phyloP scores from a whole-genome alignment of 768 basidiomycete genomes.

The Rhodotorula sphaerocarpa region DNA sequence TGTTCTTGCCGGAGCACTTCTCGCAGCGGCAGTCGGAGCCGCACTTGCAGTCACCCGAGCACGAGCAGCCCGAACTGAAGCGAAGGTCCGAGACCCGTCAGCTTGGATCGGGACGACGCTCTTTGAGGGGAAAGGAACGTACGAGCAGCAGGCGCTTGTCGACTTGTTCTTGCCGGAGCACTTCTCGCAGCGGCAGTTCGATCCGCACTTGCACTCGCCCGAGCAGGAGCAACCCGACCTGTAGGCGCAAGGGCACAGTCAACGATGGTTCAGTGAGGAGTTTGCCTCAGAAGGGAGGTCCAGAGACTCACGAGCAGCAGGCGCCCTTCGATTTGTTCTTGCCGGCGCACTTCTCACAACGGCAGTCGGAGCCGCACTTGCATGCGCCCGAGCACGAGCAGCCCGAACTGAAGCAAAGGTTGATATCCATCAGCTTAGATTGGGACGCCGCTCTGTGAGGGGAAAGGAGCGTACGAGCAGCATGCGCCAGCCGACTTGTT shows the following conservation, averaged over 20 bases:
- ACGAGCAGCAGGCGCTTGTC: too few species aligned
- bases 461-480: too few species aligned
- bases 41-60: slow-evolving; percentile 16
- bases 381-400: slow-evolving; percentile 11
- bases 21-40: slow-evolving; percentile 18
- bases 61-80: not conserved
- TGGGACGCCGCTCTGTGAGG: too few species aligned
- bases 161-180: not conserved
- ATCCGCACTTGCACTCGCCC: slow-evolving; percentile 15
- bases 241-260: too few species aligned
- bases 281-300: too few species aligned
- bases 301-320: too few species aligned
- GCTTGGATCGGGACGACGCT: too few species aligned
- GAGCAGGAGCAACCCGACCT: not conserved
- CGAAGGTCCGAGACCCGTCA: too few species aligned
- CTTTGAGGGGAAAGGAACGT: too few species aligned
- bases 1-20: not conserved
- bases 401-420: not conserved
- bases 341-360: slow-evolving; percentile 6
- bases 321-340: not conserved
- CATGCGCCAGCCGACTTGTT: not conserved
- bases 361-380: slow-evolving; percentile 17
- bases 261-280: too few species aligned
- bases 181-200: slow-evolving; percentile 14
- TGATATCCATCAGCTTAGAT: not conserved